Percentiles rank a stretch among this genome's conserved stretches.
Evolutionary conservation across 2,329 filamentous ascomycete genomes (phyloP).

Genomic region (Fusarium bulbicola): DNA sequence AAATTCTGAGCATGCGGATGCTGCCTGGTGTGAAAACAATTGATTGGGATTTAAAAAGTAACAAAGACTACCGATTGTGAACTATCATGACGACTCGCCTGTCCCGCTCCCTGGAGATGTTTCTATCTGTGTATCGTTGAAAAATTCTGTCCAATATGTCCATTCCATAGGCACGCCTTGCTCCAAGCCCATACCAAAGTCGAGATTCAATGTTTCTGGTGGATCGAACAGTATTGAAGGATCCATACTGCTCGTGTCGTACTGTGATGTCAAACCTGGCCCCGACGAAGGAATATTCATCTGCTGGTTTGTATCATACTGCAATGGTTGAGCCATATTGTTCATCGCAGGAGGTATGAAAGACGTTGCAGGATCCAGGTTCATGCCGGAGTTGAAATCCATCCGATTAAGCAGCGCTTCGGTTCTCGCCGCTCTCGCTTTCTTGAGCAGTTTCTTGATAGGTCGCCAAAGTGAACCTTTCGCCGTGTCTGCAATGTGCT

Average conservation of each 20-base stretch:
- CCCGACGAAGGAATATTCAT: neutral
- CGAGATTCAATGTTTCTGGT: conserved; percentile 39
- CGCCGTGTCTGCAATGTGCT: conserved; percentile 59
- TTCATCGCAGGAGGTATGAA: conserved; percentile 1
- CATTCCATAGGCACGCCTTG: conserved; percentile 39
- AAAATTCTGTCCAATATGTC: conserved; percentile 57
- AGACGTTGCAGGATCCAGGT: neutral
- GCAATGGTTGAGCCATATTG: conserved; percentile 14
- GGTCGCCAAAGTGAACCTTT: conserved; percentile 63
- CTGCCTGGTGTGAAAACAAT: conserved; percentile 42
- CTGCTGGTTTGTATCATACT: conserved; percentile 6
- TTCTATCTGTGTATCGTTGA: conserved; percentile 51
- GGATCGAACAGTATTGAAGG: conserved; percentile 44
- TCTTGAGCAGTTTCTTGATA: conserved; percentile 61
- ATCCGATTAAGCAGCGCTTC: conserved; percentile 44
- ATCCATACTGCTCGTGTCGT: conserved; percentile 43
- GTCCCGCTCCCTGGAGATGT: conserved; percentile 42
- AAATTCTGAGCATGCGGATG: conserved; percentile 44
- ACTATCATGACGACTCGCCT: conserved; percentile 31
- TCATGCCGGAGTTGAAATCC: conserved; percentile 22
- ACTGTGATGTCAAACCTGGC: conserved; percentile 25
- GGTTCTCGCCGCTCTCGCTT: conserved; percentile 54
- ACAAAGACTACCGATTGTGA: conserved; percentile 35
- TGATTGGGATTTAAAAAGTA: conserved; percentile 42
- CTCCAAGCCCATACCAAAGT: conserved; percentile 34